Evolutionary conservation across 2,329 filamentous ascomycete genomes (phyloP).

Genomic region (Fusarium graminum): DNA sequence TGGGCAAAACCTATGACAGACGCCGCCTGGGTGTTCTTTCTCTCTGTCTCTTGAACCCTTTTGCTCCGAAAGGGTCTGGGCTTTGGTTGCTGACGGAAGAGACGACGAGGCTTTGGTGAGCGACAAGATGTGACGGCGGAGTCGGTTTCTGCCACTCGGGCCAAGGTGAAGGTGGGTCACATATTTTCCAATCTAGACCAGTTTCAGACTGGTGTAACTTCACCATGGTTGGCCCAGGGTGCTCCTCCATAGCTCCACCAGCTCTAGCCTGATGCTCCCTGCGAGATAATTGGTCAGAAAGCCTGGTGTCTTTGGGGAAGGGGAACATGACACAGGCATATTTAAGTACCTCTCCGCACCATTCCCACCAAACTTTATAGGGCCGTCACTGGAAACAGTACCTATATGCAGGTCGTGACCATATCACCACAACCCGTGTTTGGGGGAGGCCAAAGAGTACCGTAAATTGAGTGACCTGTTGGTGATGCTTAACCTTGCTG

Average conservation of each 20-base stretch:
- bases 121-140: conserved; percentile 44
- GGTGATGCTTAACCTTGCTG: conserved; percentile 8
- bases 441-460: neutral
- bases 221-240: conserved; percentile 15
- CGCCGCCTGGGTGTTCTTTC: conserved; percentile 10
- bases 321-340: conserved; percentile 32
- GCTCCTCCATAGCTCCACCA: conserved; percentile 17
- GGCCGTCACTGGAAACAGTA: conserved; percentile 8
- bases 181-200: conserved; percentile 1
- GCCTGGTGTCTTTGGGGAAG: conserved; percentile 25
- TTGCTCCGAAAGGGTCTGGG: conserved; percentile 3
- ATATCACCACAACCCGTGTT: conserved; percentile 18
- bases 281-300: neutral
- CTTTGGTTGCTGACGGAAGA: conserved; percentile 32
- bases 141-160: conserved; percentile 34
- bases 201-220: neutral
- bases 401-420: conserved; percentile 25
- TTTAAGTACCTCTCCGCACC: conserved; percentile 33
- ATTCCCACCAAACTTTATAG: conserved; percentile 10
- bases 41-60: conserved; percentile 16
- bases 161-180: conserved; percentile 34
- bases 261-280: conserved; percentile 20
- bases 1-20: conserved; percentile 3
- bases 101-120: conserved; percentile 43
- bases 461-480: neutral